phyloP scores from a whole-genome alignment of 805 yeast genomes.

The Kodamaea lidongshanica region DNA sequence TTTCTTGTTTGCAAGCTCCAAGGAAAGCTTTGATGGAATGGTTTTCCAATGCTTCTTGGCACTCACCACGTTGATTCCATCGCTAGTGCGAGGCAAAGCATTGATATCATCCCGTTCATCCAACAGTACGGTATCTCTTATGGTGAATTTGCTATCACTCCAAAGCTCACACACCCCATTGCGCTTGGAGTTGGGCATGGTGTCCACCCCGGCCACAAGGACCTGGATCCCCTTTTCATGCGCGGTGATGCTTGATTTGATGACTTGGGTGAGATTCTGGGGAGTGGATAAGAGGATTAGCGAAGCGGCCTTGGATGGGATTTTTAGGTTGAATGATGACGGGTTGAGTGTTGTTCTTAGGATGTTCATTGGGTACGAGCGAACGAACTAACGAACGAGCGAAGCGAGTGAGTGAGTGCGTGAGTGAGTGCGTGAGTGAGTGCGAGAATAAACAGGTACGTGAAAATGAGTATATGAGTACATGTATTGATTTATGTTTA shows the following conservation, averaged over 20 bases:
- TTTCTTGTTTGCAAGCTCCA: slow-evolving; percentile 13
- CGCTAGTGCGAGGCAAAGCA: slow-evolving; percentile 23
- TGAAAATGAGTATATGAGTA: no score
- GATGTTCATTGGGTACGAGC: no score
- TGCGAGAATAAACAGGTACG: no score
- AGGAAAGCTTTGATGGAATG: slow-evolving; percentile 19
- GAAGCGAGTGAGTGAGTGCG: no score
- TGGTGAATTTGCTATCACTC: slow-evolving; percentile 22
- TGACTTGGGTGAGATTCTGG: slow-evolving; percentile 22
- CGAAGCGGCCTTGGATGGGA: slow-evolving; percentile 21
- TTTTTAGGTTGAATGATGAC: slow-evolving; percentile 1
- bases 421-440: no score
- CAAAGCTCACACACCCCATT: slow-evolving; percentile 37
- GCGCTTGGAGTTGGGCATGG: slow-evolving; percentile 26
- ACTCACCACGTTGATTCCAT: slow-evolving; percentile 29
- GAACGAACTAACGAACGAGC: no score
- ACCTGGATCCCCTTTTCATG: slow-evolving; percentile 27
- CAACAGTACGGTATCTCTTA: slow-evolving; percentile 16
- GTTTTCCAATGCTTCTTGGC: slow-evolving; percentile 36
- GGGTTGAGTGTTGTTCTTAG: slow-evolving; percentile 10
- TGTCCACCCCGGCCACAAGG: slow-evolving; percentile 37
- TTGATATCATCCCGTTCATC: slow-evolving; percentile 21
- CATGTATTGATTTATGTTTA: no score
- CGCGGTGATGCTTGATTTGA: slow-evolving; percentile 24
- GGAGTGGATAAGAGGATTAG: slow-evolving; percentile 34